Evolutionary conservation across 2,329 filamentous ascomycete genomes (phyloP).

Genomic region (Aspergillus persii): DNA sequence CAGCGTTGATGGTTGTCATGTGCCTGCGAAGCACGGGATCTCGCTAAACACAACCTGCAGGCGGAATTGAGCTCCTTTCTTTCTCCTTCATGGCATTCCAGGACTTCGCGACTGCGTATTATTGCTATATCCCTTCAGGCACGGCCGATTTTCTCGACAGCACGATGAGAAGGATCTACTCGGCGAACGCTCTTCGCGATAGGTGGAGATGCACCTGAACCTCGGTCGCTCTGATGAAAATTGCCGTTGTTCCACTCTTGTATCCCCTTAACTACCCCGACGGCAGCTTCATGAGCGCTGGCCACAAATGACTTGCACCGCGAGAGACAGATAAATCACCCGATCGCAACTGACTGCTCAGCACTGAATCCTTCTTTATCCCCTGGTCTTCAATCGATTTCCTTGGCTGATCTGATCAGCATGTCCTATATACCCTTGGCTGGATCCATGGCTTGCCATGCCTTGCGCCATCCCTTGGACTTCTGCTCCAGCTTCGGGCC

Average conservation of each 20-base stretch:
- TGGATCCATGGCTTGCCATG: constrained; percentile 18
- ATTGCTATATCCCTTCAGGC: too few relatives aligned
- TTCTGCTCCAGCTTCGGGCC: constrained; percentile 31
- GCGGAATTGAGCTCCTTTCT: not conserved
- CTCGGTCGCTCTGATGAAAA: not conserved
- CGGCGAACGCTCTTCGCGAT: not conserved
- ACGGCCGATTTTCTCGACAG: not conserved
- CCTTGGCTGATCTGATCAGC: not conserved
- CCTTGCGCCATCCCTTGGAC: constrained; percentile 31
- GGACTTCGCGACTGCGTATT: not conserved
- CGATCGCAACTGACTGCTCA: not conserved
- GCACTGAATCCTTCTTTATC: not conserved
- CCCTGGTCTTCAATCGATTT: not conserved
- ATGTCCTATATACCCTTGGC: constrained; percentile 9
- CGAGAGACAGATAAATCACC: not conserved
- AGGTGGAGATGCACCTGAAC: not conserved
- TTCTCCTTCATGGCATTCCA: not conserved
- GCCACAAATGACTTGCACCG: not conserved
- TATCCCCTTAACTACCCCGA: not conserved
- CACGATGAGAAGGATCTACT: not conserved
- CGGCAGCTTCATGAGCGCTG: not conserved
- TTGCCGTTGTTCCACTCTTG: not conserved
- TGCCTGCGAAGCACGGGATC: not conserved
- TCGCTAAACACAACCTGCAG: not conserved
- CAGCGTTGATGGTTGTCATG: not conserved